Base-by-base conservation (phyloP, 108 stramenopile genomes). In the Stephanodiscus minutulus region DNA sequence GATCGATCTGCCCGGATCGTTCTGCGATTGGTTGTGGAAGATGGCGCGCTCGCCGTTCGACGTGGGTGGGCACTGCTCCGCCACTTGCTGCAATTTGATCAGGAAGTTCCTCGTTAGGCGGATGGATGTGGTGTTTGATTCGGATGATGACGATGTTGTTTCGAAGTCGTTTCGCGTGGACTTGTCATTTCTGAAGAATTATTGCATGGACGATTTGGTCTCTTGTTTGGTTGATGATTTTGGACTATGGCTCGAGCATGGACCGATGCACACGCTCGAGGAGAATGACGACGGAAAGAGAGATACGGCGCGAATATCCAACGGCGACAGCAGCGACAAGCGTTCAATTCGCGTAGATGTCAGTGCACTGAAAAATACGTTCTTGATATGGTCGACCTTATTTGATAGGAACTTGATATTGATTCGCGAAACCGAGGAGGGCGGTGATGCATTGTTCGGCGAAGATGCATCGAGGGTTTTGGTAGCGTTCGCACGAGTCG, bases 11-110 rank as follows among this genome's bases (percentile, higher is more conserved):
- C 78, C 78, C 0, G 66, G 63, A 56, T 25, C 37, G 56, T 68
- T 79, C 49, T 66, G 70, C 68, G 47, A 36, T 9, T 79, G 78
- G 78, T 50, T 79, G 78, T 79, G 70, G 70, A 79, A 79, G 12
- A 56, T 67, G 33, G 29, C 78, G 48, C 72, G 78, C 47, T 79
- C 78, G 0, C 63, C 70, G 0, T 64, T 64, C 35, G 27, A 57
- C 1, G 48, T 48, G 12, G 43, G 36, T 5, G 50, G 35, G 44
- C 22, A 72, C 29, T 44, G 63, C 0, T 12, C 61, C 12, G 68
- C 35, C 39, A 48, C 33, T 21, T 68, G 66, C 49, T 62, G 71
- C 48, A 65, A 56, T 17, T 61, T 72, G 29, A 53, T 79, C 24
- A 55, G 61, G 36, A 68, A 53, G 24, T 63, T 54, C 44, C 5